phyloP scores from a whole-genome alignment of 768 basidiomycete species.

The Pisolithus orientalis region DNA sequence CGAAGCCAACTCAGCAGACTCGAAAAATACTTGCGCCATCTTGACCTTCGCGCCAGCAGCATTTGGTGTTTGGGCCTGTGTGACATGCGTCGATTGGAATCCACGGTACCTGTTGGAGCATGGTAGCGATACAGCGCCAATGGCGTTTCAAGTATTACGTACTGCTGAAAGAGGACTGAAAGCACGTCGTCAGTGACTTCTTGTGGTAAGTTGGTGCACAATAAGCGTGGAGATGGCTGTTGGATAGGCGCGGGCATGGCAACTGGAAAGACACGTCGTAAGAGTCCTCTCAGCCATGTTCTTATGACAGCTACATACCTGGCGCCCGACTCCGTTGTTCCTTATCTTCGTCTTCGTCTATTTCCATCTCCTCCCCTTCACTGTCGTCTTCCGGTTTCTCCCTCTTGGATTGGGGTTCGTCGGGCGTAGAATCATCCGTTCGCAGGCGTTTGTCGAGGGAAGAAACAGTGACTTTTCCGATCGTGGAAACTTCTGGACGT shows the following conservation, averaged over 20 bases:
- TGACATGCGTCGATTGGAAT: slow-evolving; percentile 65
- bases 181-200: slow-evolving; percentile 87
- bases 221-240: slow-evolving; percentile 53
- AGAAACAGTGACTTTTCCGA: slow-evolving; percentile 29
- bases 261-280: slow-evolving; percentile 17
- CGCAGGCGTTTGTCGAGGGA: slow-evolving; percentile 57
- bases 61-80: slow-evolving; percentile 62
- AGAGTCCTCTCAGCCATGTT: slow-evolving; percentile 5
- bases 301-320: slow-evolving; percentile 37
- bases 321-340: slow-evolving; percentile 33
- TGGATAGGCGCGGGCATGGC: slow-evolving; percentile 44
- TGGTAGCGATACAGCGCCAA: neutral
- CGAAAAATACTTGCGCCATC: slow-evolving; percentile 77
- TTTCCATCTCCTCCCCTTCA: slow-evolving; percentile 91
- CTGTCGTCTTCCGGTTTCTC: slow-evolving; percentile 57
- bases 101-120: slow-evolving; percentile 64
- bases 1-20: slow-evolving; percentile 64
- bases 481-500: slow-evolving; percentile 39
- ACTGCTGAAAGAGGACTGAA: slow-evolving; percentile 89
- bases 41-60: slow-evolving; percentile 63
- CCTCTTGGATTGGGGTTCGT: slow-evolving; percentile 57
- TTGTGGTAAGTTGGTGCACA: slow-evolving; percentile 83
- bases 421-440: slow-evolving; percentile 53
- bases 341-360: slow-evolving; percentile 80
- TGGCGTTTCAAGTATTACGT: slow-evolving; percentile 28